Evolutionary conservation across 331 rosid genomes (phyloP).

Genomic region (Malus hybrid): DNA sequence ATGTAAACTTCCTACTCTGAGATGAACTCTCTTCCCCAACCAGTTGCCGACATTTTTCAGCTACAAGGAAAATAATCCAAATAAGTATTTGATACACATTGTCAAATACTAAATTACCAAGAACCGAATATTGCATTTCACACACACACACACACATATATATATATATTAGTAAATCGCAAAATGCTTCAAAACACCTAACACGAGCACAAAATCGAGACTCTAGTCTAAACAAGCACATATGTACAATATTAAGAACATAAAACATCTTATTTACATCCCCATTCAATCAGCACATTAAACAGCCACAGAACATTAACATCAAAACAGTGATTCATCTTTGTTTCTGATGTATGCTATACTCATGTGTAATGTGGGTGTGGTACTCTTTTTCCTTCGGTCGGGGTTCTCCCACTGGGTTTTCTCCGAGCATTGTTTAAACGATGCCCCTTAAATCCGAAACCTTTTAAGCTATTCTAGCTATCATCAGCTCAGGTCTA

Average conservation of each 20-base stretch:
- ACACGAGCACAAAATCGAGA: not conserved
- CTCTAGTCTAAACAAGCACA: not conserved
- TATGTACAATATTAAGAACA: not conserved
- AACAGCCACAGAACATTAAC: not conserved
- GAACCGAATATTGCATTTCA: not conserved
- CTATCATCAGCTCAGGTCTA: not conserved
- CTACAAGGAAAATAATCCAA: constrained; percentile 20
- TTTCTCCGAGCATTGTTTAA: not conserved
- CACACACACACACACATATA: too few relatives aligned
- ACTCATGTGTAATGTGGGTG: not conserved
- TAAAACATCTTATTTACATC: not conserved
- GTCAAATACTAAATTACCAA: not conserved
- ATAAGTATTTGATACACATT: not conserved
- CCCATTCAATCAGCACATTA: not conserved
- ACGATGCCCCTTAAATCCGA: not conserved
- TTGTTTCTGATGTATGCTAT: not conserved
- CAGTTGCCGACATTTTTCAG: constrained; percentile 81
- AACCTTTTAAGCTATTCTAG: not conserved
- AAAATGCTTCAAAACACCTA: not conserved
- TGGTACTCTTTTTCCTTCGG: not conserved
- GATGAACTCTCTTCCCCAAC: constrained; percentile 75
- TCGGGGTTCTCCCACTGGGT: not conserved
- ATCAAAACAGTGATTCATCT: not conserved
- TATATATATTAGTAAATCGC: not conserved
- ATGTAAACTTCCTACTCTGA: constrained; percentile 65